These are phyloP conservation scores for Beauveria scarabaeidicola DNA, from an alignment of 2,329 filamentous ascomycete species.

Conservation along the genomic window DNA sequence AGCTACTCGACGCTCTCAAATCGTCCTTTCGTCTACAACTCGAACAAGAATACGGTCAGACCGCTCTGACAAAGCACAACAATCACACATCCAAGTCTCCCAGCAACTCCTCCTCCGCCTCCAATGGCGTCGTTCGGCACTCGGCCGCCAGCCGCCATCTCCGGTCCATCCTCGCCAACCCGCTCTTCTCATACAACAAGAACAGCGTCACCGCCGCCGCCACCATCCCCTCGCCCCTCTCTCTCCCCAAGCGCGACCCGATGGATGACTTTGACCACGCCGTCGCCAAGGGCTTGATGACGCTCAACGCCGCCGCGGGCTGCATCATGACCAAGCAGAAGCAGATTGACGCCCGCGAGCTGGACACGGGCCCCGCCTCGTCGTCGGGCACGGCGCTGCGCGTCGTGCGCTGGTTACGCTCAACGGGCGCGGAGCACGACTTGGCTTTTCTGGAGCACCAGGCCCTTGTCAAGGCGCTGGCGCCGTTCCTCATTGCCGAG, in stretches of 20 bases:
- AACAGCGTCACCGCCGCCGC: not conserved
- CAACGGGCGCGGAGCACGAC: slow-evolving; percentile 38
- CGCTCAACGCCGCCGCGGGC: slow-evolving; percentile 41
- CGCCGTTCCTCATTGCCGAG: slow-evolving; percentile 45
- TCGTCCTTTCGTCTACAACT: slow-evolving; percentile 49
- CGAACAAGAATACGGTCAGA: slow-evolving; percentile 47
- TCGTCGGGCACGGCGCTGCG: slow-evolving; percentile 37
- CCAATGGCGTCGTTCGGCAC: slow-evolving; percentile 28
- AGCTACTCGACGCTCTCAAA: slow-evolving; percentile 48
- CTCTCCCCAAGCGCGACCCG: slow-evolving; percentile 29
- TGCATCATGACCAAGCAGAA: slow-evolving; percentile 41
- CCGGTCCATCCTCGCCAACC: slow-evolving; percentile 49
- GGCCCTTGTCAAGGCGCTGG: slow-evolving; percentile 31
- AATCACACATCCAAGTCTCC: slow-evolving; percentile 18
- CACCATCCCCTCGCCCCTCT: not conserved
- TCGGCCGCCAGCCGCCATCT: slow-evolving; percentile 38
- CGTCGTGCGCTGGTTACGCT: slow-evolving; percentile 46
- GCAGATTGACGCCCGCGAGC: slow-evolving; percentile 28
- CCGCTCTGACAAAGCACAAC: slow-evolving; percentile 16
- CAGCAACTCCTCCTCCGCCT: slow-evolving; percentile 1
- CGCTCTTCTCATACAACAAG: slow-evolving; percentile 38
- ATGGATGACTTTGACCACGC: slow-evolving; percentile 50
- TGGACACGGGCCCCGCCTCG: slow-evolving; percentile 24
- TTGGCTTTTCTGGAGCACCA: slow-evolving; percentile 36
- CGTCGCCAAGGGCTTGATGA: slow-evolving; percentile 49